These are phyloP conservation scores for Borovskyia barvae DNA, from an alignment of 208 protist species.

Conservation along the genomic window DNA sequence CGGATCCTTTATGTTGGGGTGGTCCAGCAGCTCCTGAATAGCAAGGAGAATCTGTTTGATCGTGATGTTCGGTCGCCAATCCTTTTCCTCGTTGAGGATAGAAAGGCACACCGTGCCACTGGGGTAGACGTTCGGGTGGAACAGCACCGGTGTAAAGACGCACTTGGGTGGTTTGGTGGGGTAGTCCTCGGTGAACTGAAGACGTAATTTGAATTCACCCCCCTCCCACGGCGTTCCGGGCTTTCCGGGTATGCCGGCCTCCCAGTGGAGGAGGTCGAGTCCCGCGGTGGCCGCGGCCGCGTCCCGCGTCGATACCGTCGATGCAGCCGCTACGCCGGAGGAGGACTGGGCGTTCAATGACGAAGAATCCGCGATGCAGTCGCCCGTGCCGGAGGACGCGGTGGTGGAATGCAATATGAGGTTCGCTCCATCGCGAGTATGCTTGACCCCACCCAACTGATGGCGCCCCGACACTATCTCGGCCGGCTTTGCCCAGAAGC, in stretches of 20 bases:
- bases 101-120: conserved; percentile 98
- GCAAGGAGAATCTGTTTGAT: conserved; percentile 98
- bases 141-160: conserved; percentile 96
- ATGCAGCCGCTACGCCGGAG: conserved; percentile 1
- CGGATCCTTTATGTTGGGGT: conserved; percentile 98
- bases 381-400: background rate
- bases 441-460: background rate
- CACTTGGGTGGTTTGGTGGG: conserved; percentile 98
- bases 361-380: background rate
- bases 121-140: conserved; percentile 99
- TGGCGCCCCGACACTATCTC: conserved; percentile 24
- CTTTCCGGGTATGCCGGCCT: conserved; percentile 97
- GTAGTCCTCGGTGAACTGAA: conserved; percentile 98
- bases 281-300: conserved; percentile 38
- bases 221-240: conserved; percentile 95
- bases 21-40: conserved; percentile 98
- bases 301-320: conserved; percentile 9
- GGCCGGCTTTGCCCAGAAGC: conserved; percentile 82
- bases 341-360: too few relatives aligned
- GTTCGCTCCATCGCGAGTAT: conserved; percentile 13
- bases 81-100: conserved; percentile 99
- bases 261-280: conserved; percentile 95
- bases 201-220: conserved; percentile 92
- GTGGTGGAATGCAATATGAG: background rate
- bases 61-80: conserved; percentile 98